A percentile compares a stretch with the other conserved stretches of the same genome.
phyloP scores from a whole-genome alignment of 208 protist genomes.

The Leishmania tarentolae region DNA sequence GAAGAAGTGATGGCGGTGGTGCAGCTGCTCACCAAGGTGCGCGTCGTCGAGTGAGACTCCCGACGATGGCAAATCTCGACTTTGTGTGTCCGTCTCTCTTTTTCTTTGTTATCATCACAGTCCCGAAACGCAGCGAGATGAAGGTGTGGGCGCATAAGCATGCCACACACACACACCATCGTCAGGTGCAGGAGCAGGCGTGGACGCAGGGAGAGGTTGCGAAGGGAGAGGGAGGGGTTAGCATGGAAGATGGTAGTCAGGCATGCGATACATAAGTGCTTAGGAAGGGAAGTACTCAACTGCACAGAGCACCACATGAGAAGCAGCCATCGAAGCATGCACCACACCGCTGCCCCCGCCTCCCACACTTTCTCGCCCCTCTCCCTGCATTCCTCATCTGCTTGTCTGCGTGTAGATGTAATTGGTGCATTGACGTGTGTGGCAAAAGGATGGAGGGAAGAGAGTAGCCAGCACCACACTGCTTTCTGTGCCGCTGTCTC shows the following conservation, averaged over 20 bases:
- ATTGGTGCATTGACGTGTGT: not conserved
- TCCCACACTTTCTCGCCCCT: not conserved
- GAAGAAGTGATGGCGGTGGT: conserved; percentile 53
- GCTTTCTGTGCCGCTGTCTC: not conserved
- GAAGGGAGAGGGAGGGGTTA: not conserved
- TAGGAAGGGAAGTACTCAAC: not conserved
- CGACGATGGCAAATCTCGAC: not conserved
- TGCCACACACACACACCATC: not conserved
- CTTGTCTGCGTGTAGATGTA: not conserved
- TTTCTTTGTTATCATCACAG: not conserved
- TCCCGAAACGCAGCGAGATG: not conserved
- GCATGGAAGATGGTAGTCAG: not conserved
- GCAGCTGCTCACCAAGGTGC: conserved; percentile 46
- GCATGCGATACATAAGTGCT: not conserved
- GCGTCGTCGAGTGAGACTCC: conserved; percentile 1
- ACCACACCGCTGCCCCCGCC: not conserved
- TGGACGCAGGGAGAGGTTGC: not conserved
- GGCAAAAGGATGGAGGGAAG: not conserved
- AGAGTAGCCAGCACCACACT: not conserved
- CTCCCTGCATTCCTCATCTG: not conserved
- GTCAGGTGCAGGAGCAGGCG: not conserved
- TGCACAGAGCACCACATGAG: not conserved
- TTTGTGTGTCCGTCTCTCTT: not conserved
- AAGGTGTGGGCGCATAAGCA: not conserved
- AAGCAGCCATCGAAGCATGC: not conserved